Evolutionary conservation across 192 early-diverging fungal genomes (phyloP).

Genomic region (Linnemannia hyalina): DNA sequence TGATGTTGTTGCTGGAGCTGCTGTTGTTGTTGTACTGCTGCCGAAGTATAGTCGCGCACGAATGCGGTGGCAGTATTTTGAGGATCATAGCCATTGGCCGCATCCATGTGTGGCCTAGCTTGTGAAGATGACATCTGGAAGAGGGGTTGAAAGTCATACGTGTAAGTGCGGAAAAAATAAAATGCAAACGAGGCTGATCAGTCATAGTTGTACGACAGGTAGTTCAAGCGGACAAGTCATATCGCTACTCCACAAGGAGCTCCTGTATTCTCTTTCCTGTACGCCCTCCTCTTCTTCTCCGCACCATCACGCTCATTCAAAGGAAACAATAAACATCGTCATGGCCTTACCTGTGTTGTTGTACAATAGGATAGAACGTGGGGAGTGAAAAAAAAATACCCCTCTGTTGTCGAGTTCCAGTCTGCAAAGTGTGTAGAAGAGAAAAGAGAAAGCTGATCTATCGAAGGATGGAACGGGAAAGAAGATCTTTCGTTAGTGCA

Average conservation of each 20-base stretch:
- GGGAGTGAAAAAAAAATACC: background rate
- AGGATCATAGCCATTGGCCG: slow-evolving; percentile 28
- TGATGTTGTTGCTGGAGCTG: slow-evolving; percentile 16
- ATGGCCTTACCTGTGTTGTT: background rate
- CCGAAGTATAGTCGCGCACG: slow-evolving; percentile 49
- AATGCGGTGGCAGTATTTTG: slow-evolving; percentile 51
- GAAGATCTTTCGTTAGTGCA: background rate
- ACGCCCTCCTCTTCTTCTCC: background rate
- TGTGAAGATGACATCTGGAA: slow-evolving; percentile 52
- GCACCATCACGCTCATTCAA: background rate
- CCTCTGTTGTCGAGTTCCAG: background rate
- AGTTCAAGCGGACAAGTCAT: background rate
- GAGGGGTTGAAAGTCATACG: background rate
- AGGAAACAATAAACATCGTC: background rate
- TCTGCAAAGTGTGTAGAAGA: background rate
- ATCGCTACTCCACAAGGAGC: background rate
- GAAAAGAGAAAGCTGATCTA: slow-evolving; percentile 12
- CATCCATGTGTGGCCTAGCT: slow-evolving; percentile 23
- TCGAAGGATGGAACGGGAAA: background rate
- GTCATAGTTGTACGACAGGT: background rate
- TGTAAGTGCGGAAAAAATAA: background rate
- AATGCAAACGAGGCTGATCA: background rate
- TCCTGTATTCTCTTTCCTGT: background rate
- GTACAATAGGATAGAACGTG: background rate
- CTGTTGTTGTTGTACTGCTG: slow-evolving; percentile 39